Evolutionary conservation across 148 eudicot species (phyloP).

Genomic region (Silene uniflora): DNA sequence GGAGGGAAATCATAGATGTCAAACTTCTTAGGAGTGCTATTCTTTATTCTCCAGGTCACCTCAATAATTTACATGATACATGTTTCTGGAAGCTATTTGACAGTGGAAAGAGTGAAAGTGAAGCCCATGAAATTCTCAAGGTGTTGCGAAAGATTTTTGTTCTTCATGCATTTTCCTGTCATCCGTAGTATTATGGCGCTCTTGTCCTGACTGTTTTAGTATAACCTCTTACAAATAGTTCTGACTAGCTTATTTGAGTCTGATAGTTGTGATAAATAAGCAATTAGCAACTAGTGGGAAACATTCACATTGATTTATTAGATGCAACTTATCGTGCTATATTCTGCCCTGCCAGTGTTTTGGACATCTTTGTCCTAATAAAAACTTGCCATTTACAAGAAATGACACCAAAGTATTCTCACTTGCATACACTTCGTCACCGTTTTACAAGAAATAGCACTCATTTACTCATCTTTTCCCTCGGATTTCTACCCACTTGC

Average conservation of each 20-base stretch:
- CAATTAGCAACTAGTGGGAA: neutral
- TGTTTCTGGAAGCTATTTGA: conserved; percentile 71
- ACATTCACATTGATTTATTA: neutral
- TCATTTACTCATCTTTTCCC: too few species aligned
- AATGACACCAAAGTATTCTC: too few species aligned
- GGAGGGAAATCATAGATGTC: neutral
- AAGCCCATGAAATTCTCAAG: conserved; percentile 62
- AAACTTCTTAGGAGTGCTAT: neutral
- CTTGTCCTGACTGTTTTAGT: too few species aligned
- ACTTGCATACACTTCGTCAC: too few species aligned
- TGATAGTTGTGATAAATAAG: too few species aligned
- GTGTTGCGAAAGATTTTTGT: conserved; percentile 27
- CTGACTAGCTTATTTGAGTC: neutral
- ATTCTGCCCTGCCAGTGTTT: neutral
- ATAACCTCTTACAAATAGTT: neutral
- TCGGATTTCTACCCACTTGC: too few species aligned
- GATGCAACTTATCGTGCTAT: neutral
- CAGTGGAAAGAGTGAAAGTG: conserved; percentile 51
- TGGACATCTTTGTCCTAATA: too few species aligned
- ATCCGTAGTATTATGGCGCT: neutral
- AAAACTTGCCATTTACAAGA: too few species aligned
- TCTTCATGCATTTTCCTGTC: conserved; percentile 7
- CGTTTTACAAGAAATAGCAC: too few species aligned
- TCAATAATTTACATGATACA: conserved; percentile 55
- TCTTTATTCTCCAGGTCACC: conserved; percentile 55